Conservation (phyloP, 305 asterid genomes). For the Petunia hybrid region DNA sequence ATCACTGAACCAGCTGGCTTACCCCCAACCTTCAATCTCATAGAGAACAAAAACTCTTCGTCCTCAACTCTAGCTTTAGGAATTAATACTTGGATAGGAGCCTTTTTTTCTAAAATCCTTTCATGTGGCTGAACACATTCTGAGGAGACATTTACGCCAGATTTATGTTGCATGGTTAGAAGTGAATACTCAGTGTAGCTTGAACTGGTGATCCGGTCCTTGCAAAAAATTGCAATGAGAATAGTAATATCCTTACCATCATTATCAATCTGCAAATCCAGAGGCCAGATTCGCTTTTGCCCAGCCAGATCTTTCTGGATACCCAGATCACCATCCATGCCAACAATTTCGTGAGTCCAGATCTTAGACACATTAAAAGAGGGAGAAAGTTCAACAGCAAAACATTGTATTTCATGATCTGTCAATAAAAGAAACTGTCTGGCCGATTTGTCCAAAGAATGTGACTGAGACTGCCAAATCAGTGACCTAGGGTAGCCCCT, state of each 20-base stretch:
- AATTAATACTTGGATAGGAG: constrained; percentile 85
- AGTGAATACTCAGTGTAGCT: constrained; percentile 95
- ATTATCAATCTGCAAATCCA: constrained; percentile 75
- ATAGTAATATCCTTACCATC: constrained; percentile 84
- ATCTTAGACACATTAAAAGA: constrained; percentile 60
- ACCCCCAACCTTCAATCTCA: constrained; percentile 88
- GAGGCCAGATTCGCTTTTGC: constrained; percentile 93
- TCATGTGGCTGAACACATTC: constrained; percentile 59
- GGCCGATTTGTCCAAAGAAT: constrained; percentile 51
- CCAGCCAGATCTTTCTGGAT: constrained; percentile 93
- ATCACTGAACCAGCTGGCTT: constrained; percentile 89
- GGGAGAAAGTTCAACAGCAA: constrained; percentile 53
- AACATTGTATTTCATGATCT: constrained; percentile 79
- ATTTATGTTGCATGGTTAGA: constrained; percentile 88
- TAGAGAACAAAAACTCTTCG: constrained; percentile 84
- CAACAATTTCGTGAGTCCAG: constrained; percentile 88
- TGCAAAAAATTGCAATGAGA: constrained; percentile 89
- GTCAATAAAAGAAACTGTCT: constrained; percentile 83
- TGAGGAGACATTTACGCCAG: constrained; percentile 61
- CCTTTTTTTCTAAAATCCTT: constrained; percentile 78
- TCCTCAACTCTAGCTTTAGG: constrained; percentile 96
- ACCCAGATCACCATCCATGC: constrained; percentile 82
- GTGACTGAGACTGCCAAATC: constrained; percentile 69
- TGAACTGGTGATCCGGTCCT: constrained; percentile 85
- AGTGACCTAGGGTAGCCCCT: constrained; percentile 89